These are phyloP conservation scores for Byssothecium circinans DNA, from an alignment of 2,329 filamentous ascomycete species.

Conservation along the genomic window DNA sequence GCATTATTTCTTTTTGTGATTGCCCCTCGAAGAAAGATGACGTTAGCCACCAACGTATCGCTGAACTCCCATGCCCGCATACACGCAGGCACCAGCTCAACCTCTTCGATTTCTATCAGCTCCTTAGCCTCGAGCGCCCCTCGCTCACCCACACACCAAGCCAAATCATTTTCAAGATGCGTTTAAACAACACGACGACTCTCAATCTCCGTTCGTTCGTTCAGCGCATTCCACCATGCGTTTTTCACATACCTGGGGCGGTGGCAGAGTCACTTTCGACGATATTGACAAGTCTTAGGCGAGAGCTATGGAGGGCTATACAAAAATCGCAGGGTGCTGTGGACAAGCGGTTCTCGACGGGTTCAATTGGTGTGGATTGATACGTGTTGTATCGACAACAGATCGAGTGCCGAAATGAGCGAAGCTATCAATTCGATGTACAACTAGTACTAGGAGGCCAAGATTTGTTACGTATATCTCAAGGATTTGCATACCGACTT, in stretches of 20 bases:
- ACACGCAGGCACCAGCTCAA: too few relatives aligned
- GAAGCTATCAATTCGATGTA: too few relatives aligned
- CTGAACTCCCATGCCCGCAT: too few relatives aligned
- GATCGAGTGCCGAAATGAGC: conserved; percentile 14
- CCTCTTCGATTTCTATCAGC: too few relatives aligned
- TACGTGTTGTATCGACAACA: conserved; percentile 14
- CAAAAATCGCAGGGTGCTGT: conserved; percentile 3
- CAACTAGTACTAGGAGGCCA: conserved; percentile 15
- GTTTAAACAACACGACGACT: conserved; percentile 1
- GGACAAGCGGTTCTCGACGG: background rate
- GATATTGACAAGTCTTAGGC: conserved; percentile 3
- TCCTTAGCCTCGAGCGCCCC: too few relatives aligned
- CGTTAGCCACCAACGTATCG: too few relatives aligned
- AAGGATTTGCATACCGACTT: conserved; percentile 5
- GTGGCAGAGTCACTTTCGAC: conserved; percentile 7
- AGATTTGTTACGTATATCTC: conserved; percentile 16
- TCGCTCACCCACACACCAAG: too few relatives aligned
- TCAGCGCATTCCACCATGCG: conserved; percentile 4
- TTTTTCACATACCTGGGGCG: conserved; percentile 11
- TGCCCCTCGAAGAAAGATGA: too few relatives aligned
- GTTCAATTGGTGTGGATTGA: conserved; percentile 11
- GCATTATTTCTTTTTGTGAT: too few relatives aligned
- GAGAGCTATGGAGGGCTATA: conserved; percentile 4
- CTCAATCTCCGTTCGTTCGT: background rate
- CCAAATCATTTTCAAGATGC: too few relatives aligned